A percentile compares a stretch with the other conserved stretches of the same genome.
phyloP scores from a whole-genome alignment of 495 filamentous ascomycete species.

The Daldinia vernicosa region DNA sequence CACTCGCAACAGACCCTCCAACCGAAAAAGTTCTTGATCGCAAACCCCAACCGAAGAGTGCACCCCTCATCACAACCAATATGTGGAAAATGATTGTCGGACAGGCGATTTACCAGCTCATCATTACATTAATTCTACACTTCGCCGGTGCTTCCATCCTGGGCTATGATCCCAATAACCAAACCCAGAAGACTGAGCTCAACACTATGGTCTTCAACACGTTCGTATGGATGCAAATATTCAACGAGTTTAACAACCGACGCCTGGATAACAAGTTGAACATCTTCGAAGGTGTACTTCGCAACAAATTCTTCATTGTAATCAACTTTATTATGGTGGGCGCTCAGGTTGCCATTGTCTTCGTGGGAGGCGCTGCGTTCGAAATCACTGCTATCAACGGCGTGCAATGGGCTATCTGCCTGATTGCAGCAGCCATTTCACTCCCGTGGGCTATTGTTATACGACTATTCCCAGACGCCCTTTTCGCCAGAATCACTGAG shows the following conservation, averaged over 20 bases:
- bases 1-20: constrained; percentile 87
- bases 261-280: constrained; percentile 88
- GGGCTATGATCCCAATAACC: constrained; percentile 55
- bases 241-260: constrained; percentile 79
- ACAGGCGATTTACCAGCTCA: constrained; percentile 82
- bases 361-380: constrained; percentile 78
- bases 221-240: constrained; percentile 95
- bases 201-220: constrained; percentile 87
- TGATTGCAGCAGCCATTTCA: constrained; percentile 75
- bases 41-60: constrained; percentile 77
- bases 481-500: constrained; percentile 40
- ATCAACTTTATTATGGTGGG: constrained; percentile 87
- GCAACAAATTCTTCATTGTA: constrained; percentile 82
- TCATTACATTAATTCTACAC: constrained; percentile 79
- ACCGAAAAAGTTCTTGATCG: constrained; percentile 74
- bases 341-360: constrained; percentile 81
- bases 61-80: constrained; percentile 76
- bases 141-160: constrained; percentile 75
- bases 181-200: constrained; percentile 53
- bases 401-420: constrained; percentile 76
- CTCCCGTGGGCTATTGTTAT: constrained; percentile 77
- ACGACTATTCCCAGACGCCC: constrained; percentile 73
- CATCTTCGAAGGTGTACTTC: constrained; percentile 83
- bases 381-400: constrained; percentile 68
- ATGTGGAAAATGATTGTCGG: constrained; percentile 98